Percentiles rank a stretch among this genome's conserved stretches.
phyloP scores from a whole-genome alignment of 1,284 basidiomycete genomes.

The Anthracocystis setariae region DNA sequence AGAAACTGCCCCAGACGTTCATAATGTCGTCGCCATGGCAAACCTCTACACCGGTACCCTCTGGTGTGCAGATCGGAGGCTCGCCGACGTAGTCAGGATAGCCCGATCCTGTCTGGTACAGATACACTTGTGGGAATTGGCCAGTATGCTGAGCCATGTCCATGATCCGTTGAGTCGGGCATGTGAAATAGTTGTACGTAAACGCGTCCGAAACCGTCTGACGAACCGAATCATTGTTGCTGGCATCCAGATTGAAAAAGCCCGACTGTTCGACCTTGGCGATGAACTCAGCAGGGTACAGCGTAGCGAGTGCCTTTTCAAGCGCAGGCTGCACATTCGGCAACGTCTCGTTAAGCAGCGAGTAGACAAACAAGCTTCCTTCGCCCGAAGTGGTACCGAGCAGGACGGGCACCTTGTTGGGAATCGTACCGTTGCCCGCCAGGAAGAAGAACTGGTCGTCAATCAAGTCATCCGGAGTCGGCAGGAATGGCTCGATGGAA shows the following conservation, averaged over 20 bases:
- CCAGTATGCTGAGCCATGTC: constrained; percentile 8
- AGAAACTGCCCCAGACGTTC: constrained; percentile 24
- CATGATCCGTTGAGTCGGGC: constrained; percentile 35
- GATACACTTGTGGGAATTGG: constrained; percentile 32
- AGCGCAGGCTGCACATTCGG: constrained; percentile 23
- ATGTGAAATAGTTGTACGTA: constrained; percentile 48
- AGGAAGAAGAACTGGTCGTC: constrained; percentile 49
- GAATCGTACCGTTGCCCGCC: constrained; percentile 38
- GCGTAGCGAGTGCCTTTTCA: constrained; percentile 8
- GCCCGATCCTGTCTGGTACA: constrained; percentile 37
- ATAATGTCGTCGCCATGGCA: constrained; percentile 37
- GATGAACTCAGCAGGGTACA: constrained; percentile 17
- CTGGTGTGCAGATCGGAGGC: constrained; percentile 18
- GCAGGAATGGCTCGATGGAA: constrained; percentile 40
- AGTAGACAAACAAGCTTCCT: constrained; percentile 33
- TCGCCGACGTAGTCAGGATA: constrained; percentile 14
- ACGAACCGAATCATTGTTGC: constrained; percentile 26
- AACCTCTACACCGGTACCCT: constrained; percentile 20
- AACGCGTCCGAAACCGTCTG: constrained; percentile 22
- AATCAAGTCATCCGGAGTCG: constrained; percentile 29
- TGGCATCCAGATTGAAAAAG: constrained; percentile 29
- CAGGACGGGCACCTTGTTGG: constrained; percentile 38
- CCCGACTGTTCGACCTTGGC: constrained; percentile 14
- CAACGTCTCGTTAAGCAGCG: constrained; percentile 16
- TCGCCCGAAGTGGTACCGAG: constrained; percentile 37